Evolutionary conservation across 202 grass and related monocot genomes (phyloP), one percentile per base, ranked within the genome.

Genomic region (Sporobolus alterniflorus): DNA sequence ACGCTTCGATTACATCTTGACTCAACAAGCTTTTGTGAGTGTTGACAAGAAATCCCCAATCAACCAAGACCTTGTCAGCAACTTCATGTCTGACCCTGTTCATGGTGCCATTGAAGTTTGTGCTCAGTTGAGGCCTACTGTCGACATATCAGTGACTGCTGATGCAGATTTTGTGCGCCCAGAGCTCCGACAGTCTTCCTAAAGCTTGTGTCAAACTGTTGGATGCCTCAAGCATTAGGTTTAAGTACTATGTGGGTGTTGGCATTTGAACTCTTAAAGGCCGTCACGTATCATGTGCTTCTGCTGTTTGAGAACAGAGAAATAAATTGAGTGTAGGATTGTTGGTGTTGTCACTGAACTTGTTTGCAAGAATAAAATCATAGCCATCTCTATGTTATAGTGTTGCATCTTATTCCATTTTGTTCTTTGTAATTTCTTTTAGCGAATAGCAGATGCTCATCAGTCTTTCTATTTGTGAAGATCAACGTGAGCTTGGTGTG

Each of bases 1-100:
- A 0, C 88, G 95, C 18, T 98, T 98, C 0, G 92, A 98, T 47
- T 94, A 94, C 79, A 86, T 98, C 56, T 59, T 95, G 52, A 98
- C 92, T 18, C 95, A 98, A 55, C 95, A 98, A 70, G 92, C 95
- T 30, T 98, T 95, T 1, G 92, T 98, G 31, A 77, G 84, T 28
- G 69, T 93, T 3, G 92, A 98, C 81, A 85, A 90, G 55, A 88
- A 87, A 16, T 30, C 81, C 31, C 82, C 90, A 17, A 65, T 91
- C 41, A 98, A 98, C 76, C 95, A 98, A 82, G 95, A 98, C 54
- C 92, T 95, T 24, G 30, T 98, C 49, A 95, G 92, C 90, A 98
- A 95, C 69, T 95, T 98, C 84, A 52, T 89, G 47, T 93, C 90
- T 16, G 88, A 98, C 69, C 79, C 88, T 8, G 90, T 98, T 21